A percentile compares a stretch with the other conserved stretches of the same genome.
Evolutionary conservation across 83 land plant species (phyloP).

Genomic region (Diphasiastrum complanatum): DNA sequence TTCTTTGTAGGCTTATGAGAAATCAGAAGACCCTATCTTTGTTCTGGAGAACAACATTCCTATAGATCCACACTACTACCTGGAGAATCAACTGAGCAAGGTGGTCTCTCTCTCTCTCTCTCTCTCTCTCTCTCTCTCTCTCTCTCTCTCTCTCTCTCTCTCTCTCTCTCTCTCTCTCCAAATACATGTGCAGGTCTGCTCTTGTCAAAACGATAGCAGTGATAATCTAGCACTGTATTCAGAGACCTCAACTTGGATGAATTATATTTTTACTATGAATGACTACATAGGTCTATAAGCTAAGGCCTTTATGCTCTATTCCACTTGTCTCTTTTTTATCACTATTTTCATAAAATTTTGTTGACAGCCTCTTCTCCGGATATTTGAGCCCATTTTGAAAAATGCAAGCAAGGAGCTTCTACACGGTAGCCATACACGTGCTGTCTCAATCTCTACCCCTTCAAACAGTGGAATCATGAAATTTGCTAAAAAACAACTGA

Average conservation of each 20-base stretch:
- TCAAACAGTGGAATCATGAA: slow-evolving; percentile 96
- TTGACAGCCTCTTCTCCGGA: slow-evolving; percentile 77
- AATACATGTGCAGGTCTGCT: neutral
- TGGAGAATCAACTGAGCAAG: slow-evolving; percentile 95
- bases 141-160: neutral
- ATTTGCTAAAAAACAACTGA: slow-evolving; percentile 89
- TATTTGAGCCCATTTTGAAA: slow-evolving; percentile 92
- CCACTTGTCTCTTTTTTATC: too few species aligned
- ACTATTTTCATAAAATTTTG: too few species aligned
- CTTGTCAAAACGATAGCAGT: too few species aligned
- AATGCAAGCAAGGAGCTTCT: slow-evolving; percentile 91
- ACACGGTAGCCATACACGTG: slow-evolving; percentile 86
- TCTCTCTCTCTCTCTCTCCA: neutral
- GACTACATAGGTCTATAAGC: too few species aligned
- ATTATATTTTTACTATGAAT: too few species aligned
- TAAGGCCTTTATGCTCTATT: too few species aligned
- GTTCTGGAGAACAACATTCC: slow-evolving; percentile 96
- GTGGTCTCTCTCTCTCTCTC: slow-evolving; percentile 23
- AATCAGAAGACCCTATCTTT: slow-evolving; percentile 95
- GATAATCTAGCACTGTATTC: too few species aligned
- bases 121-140: neutral
- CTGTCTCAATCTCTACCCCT: slow-evolving; percentile 87
- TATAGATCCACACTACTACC: slow-evolving; percentile 90
- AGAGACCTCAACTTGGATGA: too few species aligned
- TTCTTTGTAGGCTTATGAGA: slow-evolving; percentile 89